phyloP scores from a whole-genome alignment of 1,284 basidiomycete species.

The Ganoderma meredithae region DNA sequence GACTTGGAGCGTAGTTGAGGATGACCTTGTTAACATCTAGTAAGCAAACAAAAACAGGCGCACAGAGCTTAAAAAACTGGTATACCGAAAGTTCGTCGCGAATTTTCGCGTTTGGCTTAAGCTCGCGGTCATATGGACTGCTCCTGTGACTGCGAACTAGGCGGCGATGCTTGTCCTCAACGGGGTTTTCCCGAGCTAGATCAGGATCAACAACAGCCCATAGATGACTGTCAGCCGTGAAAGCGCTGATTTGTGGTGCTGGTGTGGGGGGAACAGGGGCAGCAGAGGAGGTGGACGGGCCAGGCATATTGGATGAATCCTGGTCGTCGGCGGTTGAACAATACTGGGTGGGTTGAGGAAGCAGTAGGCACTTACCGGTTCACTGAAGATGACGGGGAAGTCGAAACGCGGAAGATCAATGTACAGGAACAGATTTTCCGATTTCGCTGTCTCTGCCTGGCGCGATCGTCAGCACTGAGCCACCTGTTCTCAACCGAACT shows the following conservation, averaged over 20 bases:
- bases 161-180: constrained; percentile 96
- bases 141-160: constrained; percentile 95
- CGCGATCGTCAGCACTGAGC: not conserved
- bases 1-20: constrained; percentile 91
- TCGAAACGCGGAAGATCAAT: constrained; percentile 98
- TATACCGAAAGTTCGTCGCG: constrained; percentile 91
- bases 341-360: constrained; percentile 28
- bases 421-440: constrained; percentile 91
- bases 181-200: constrained; percentile 89
- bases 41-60: not conserved
- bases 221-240: constrained; percentile 70
- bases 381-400: constrained; percentile 96
- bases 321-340: constrained; percentile 25
- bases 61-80: constrained; percentile 17
- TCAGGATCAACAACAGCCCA: constrained; percentile 97
- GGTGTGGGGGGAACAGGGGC: constrained; percentile 44
- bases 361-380: constrained; percentile 61
- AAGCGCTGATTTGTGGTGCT: constrained; percentile 53
- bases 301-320: constrained; percentile 46
- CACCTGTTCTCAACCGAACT: not conserved
- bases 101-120: constrained; percentile 96
- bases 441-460: constrained; percentile 88
- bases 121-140: constrained; percentile 92
- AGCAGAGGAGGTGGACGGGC: constrained; percentile 50
- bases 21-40: constrained; percentile 69